These are phyloP conservation scores for Casaregolazyma suthepensis DNA, from an alignment of 1,139 yeast genomes.

Conservation along the genomic window DNA sequence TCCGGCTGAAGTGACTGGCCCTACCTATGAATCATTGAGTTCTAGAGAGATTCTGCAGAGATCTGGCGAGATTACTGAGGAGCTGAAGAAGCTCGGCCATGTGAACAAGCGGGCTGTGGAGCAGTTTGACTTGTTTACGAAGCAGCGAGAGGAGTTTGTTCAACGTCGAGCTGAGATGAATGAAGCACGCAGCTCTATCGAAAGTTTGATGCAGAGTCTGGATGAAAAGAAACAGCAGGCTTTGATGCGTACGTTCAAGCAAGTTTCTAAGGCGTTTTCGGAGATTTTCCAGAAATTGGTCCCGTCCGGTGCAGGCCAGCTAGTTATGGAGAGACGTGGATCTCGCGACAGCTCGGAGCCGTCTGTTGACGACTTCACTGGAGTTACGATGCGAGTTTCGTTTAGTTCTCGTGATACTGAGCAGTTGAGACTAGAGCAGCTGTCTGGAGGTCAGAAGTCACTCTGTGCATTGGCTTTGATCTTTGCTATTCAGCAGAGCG, in stretches of 20 bases:
- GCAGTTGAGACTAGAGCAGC: conserved; percentile 81
- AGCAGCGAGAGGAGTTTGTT: conserved; percentile 58
- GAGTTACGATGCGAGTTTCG: conserved; percentile 83
- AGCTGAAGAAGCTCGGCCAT: conserved; percentile 60
- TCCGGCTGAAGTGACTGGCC: conserved; percentile 74
- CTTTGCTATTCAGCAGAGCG: conserved; percentile 88
- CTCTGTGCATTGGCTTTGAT: conserved; percentile 90
- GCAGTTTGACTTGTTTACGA: conserved; percentile 68
- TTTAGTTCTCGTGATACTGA: conserved; percentile 85
- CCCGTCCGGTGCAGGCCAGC: conserved; percentile 73
- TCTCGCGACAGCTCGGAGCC: conserved; percentile 25
- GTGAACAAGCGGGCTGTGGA: conserved; percentile 89
- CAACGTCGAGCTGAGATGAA: conserved; percentile 65
- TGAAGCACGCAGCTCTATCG: conserved; percentile 66
- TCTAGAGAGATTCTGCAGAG: conserved; percentile 53
- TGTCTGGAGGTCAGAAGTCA: conserved; percentile 96
- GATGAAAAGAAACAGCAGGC: conserved; percentile 81
- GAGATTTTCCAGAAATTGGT: conserved; percentile 74
- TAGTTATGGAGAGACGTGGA: conserved; percentile 54
- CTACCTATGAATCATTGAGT: conserved; percentile 36
- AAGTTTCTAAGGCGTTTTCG: conserved; percentile 67
- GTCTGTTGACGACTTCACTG: conserved; percentile 52
- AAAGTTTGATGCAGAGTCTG: conserved; percentile 61
- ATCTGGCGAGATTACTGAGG: conserved; percentile 52
- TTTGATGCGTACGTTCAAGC: conserved; percentile 67